Percentiles rank a stretch among this genome's conserved stretches.
Conservation (phyloP, 768 basidiomycete genomes). For the Mycena haematopus region DNA sequence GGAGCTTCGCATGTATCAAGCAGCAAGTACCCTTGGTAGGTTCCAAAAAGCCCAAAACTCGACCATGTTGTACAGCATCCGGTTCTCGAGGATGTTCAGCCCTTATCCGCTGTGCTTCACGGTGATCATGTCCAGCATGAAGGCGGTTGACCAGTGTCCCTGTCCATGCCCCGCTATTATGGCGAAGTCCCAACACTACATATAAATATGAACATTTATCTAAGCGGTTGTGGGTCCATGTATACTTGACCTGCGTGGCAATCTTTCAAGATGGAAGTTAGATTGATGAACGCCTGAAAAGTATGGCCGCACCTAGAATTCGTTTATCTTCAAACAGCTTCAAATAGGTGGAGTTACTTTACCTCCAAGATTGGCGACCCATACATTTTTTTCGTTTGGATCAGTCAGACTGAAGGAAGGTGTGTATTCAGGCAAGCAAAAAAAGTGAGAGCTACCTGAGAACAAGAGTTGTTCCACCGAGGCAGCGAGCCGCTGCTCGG, state of each 20-base stretch:
- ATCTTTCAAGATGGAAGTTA: constrained; percentile 35
- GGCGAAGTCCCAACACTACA: constrained; percentile 45
- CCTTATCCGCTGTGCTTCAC: constrained; percentile 52
- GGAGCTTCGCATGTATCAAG: neutral
- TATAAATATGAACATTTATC: constrained; percentile 19
- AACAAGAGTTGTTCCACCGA: constrained; percentile 62
- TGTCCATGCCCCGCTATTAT: constrained; percentile 45
- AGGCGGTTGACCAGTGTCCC: constrained; percentile 48
- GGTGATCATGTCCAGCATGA: constrained; percentile 49
- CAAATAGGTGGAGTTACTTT: neutral
- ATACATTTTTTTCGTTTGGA: constrained; percentile 55
- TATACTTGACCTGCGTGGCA: constrained; percentile 51
- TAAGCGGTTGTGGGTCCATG: neutral
- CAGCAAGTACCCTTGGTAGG: constrained; percentile 58
- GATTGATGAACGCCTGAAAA: neutral
- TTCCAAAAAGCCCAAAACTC: constrained; percentile 62
- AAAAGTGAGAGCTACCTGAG: constrained; percentile 33
- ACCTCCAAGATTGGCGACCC: constrained; percentile 64
- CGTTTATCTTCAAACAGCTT: neutral
- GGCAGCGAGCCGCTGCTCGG: constrained; percentile 38
- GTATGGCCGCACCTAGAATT: constrained; percentile 11
- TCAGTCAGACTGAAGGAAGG: constrained; percentile 51
- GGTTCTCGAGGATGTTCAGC: constrained; percentile 58
- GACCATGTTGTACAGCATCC: constrained; percentile 48
- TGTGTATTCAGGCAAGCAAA: neutral